Percentiles rank a stretch among this genome's conserved stretches.
Conservation (phyloP, 1,139 yeast species). For the Pichia sp. region DNA sequence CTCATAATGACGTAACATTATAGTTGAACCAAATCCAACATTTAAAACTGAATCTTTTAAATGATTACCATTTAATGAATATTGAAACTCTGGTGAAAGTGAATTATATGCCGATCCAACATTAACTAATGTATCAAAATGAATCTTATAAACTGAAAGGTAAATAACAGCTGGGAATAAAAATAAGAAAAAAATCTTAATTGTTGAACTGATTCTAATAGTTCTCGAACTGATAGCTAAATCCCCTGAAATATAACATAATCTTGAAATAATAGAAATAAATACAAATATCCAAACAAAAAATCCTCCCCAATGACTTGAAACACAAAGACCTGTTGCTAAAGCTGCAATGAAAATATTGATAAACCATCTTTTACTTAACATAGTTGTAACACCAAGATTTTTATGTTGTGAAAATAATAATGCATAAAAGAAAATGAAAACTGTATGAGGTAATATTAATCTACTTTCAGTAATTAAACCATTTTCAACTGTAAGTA, state of each 20-base stretch:
- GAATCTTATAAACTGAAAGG: constrained; percentile 40
- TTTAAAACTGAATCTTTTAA: constrained; percentile 38
- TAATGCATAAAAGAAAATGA: constrained; percentile 40
- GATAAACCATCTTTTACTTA: constrained; percentile 39
- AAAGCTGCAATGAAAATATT: constrained; percentile 39
- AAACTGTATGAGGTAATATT: constrained; percentile 45
- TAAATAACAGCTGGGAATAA: constrained; percentile 47
- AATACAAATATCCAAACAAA: constrained; percentile 48
- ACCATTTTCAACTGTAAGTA: constrained; percentile 49
- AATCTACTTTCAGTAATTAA: constrained; percentile 43
- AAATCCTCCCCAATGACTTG: constrained; percentile 50
- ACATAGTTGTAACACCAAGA: constrained; percentile 32
- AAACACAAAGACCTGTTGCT: constrained; percentile 43
- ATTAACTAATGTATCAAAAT: constrained; percentile 40
- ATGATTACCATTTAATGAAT: constrained; percentile 39
- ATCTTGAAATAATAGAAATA: constrained; percentile 33
- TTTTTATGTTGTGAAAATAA: constrained; percentile 40
- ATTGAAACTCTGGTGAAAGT: constrained; percentile 54
- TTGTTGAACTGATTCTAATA: constrained; percentile 31
- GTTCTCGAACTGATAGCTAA: constrained; percentile 31
- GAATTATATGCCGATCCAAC: constrained; percentile 46
- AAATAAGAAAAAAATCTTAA: constrained; percentile 33
- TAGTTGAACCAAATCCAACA: constrained; percentile 57
- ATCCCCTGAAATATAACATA: constrained; percentile 59
- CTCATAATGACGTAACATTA: constrained; percentile 58